phyloP scores from a whole-genome alignment of 2,329 filamentous ascomycete genomes.

The Neofusicoccum sp. region DNA sequence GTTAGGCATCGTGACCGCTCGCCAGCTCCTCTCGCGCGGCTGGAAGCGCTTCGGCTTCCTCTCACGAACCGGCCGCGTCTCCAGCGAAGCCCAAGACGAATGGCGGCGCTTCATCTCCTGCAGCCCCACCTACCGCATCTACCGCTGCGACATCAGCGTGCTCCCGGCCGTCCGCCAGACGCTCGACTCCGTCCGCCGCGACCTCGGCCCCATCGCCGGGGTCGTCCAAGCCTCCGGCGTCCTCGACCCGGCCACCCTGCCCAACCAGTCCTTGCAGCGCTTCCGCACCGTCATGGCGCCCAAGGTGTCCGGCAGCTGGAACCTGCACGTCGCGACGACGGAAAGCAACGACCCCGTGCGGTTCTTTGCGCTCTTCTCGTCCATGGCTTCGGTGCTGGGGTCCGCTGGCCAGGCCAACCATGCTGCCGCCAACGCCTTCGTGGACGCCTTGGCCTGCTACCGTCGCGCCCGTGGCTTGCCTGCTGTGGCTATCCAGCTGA shows the following conservation, averaged over 20 bases:
- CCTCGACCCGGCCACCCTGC: not conserved
- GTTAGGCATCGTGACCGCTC: not conserved
- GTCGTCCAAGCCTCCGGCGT: not conserved
- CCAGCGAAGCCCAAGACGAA: not conserved
- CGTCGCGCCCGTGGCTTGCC: conserved; percentile 21
- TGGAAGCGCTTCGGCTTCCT: not conserved
- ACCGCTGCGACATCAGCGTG: no score
- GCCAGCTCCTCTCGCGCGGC: not conserved
- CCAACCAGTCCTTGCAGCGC: not conserved
- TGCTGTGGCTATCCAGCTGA: not conserved
- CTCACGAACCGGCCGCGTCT: not conserved
- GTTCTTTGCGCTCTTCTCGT: conserved; percentile 28
- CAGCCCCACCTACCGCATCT: not conserved
- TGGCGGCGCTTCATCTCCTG: not conserved
- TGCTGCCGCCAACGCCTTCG: conserved; percentile 29
- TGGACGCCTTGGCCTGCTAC: conserved; percentile 29
- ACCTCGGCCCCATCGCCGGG: not conserved
- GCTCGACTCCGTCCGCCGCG: not conserved
- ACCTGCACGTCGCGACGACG: conserved; percentile 24
- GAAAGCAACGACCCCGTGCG: conserved; percentile 24
- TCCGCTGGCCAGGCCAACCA: conserved; percentile 26
- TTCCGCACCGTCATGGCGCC: conserved; percentile 6
- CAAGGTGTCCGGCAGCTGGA: conserved; percentile 29
- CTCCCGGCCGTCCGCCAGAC: no score
- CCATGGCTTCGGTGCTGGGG: conserved; percentile 20